Base-by-base conservation (phyloP, 192 early-diverging fungal species). In the Coemansia sp. region DNA sequence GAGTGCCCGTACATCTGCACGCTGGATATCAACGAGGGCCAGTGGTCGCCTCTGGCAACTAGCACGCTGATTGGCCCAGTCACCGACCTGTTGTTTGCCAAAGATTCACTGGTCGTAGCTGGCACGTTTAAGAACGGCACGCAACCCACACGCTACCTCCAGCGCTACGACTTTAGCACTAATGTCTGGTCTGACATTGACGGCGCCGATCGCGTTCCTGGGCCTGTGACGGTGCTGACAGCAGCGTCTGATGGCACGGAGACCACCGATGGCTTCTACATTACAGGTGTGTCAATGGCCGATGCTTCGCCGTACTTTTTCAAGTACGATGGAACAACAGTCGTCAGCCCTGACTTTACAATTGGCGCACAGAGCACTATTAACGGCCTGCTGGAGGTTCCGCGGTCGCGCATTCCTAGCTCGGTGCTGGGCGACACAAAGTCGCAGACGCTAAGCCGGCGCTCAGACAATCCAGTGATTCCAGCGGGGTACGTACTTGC, bases 121-220 rank as follows among this genome's bases (percentile, higher is more conserved):
- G 87, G 86, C 5, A 71, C 66, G 8, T 87, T 89, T 70, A 63
- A 74, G 31, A 85, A 85, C 28, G 80, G 78, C 51, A 79, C 82
- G 0, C 62, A 73, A 7, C 65, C 73, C 2, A 47, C 66, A 0
- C 55, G 56, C 14, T 83, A 85, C 36, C 59, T 87, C 2, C 75
- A 75, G 37, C 58, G 71, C 36, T 89, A 82, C 60, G 77, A 77
- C 64, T 86, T 82, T 73, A 75, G 68, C 4, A 10, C 62, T 11
- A 65, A 53, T 44, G 75, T 31, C 20, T 88, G 87, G 87, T 60
- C 61, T 17, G 70, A 71, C 15, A 65, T 84, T 17, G 55, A 69
- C 9, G 72, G 72, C 10, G 69, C 66, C n/a, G 69, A 72, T 10
- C 31, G 28, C 20, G 66, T 88, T 2, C 75, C 83, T 5, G 87